Base-by-base conservation (phyloP, 148 eudicot species). In the Rhododendron vialii region DNA sequence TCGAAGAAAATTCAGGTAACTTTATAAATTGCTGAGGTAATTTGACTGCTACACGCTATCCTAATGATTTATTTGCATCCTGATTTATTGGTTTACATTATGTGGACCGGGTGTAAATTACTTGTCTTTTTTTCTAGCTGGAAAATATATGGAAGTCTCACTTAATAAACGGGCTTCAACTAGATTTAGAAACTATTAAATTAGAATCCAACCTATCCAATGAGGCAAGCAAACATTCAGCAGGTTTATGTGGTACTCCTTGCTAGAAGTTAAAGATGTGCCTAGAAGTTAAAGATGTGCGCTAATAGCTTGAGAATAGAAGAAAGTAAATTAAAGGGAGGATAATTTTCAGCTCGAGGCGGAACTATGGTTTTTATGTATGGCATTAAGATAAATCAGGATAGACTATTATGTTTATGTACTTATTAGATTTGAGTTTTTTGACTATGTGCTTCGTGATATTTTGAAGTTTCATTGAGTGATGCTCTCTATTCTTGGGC, bases 1-100 rank as follows among this genome's bases (percentile, higher is more conserved):
- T 89, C 1, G 95, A 93, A 84, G 91, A 91, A 51, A 83, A 88
- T 90, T 86, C 92, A 84, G 95, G 98, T 93, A 88, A 89, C 20
- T 83, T 75, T 84, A 7, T 85, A 35, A 7, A 9, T 38, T 53
- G 76, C 17, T 65, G 35, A 24, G 33, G 35, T 12, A 65, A 28
- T 50, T 10, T 26, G 9, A 65, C 30, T 71, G 24, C 7, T 14
- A 30, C 41, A 1, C 30, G 11, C 75, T 10, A 69, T 69, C 36
- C 0, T 14, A 71, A 14, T 30, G 76, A 71, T 13, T 13, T 71
- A 71, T 71, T 71, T 30, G 38, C 18, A 30, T 30, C 38, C 38
- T 13, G 76, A 71, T 30, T 30, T 30, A 30, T 71, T 1, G 2
- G 20, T 30, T 30, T 30, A 71, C 1, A 8, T 30, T 71, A 12